Evolutionary conservation across 2,329 filamentous ascomycete genomes (phyloP), one percentile per base, ranked within the genome.

Genomic region (Didymella pinodella): DNA sequence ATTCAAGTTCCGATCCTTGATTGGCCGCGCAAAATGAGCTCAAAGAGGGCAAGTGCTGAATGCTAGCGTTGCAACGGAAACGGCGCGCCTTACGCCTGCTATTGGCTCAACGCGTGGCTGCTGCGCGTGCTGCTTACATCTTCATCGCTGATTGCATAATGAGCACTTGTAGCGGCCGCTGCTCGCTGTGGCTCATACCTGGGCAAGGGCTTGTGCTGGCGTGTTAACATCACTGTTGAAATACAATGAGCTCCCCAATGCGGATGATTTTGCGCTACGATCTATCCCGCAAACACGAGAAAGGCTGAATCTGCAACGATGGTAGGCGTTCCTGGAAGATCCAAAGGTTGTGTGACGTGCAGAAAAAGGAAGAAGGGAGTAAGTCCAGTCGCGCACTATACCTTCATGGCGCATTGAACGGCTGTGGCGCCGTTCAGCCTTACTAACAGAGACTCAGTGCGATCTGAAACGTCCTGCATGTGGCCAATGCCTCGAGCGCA

Each of bases 381-480:
- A 77, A 63, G 81, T 72, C 54, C 12, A 16, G 11, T 5, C 31
- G 6, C 29, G 25, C 6, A 26, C 4, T 7, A 1, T n/a, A 11
- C 12, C 16, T 28, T 52, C 40, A 34, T 20, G 7, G 12, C 18
- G 36, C 28, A 22, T 7, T 26, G 8, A 8, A 45, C 11, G 20
- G 7, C 18, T 28, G 34, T 41, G 20, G 38, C 40, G 26, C 20
- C n/a, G 12, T 28, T 22, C 10, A 29, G 12, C 40, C 8, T n/a
- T 46, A 50, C 44, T 61, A 20, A 57, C 22, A 22, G 41, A 45
- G 12, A 2, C 16, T 26, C 40, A 87, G 84, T 89, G 87, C 72
- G 87, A 87, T 75, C 86, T 88, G 63, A 81, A 84, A 57, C 82
- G 83, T 4, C 87, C 87, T 2, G 78, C 79, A 36, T 90, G 87